Conservation (phyloP, 129 eudicot species). For the Artemisia tridentata region DNA sequence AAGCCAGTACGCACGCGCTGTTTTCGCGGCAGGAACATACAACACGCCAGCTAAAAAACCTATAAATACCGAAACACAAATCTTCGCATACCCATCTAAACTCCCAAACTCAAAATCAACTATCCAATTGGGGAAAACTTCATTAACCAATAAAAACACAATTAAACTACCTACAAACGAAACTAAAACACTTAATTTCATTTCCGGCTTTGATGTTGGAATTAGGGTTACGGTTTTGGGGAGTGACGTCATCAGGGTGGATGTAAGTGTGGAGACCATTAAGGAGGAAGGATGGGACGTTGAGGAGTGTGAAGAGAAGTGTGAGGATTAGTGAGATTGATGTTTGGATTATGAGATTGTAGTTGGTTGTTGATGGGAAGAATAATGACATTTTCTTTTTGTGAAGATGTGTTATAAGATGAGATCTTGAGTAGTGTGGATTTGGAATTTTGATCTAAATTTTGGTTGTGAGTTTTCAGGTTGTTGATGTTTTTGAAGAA, state of each 20-base stretch:
- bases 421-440: background rate
- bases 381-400: constrained; percentile 23
- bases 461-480: too few species aligned
- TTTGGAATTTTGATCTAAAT: background rate
- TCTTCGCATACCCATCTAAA: constrained; percentile 68
- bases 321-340: constrained; percentile 57
- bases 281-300: constrained; percentile 64
- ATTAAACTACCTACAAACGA: constrained; percentile 51
- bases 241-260: constrained; percentile 95
- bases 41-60: constrained; percentile 65
- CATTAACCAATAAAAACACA: constrained; percentile 42
- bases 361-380: constrained; percentile 10
- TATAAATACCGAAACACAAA: constrained; percentile 49
- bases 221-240: constrained; percentile 33
- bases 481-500: too few species aligned
- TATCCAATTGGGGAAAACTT: constrained; percentile 50
- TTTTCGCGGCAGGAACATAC: constrained; percentile 64
- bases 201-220: constrained; percentile 65
- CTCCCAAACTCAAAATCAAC: constrained; percentile 52
- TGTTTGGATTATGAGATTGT: constrained; percentile 55
- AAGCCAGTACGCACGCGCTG: constrained; percentile 82
- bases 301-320: constrained; percentile 59
- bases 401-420: background rate
- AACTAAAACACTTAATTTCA: constrained; percentile 50
- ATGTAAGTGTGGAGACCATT: constrained; percentile 83